phyloP scores from a whole-genome alignment of 345 rosid species.

The Dipteronia sinensis region DNA sequence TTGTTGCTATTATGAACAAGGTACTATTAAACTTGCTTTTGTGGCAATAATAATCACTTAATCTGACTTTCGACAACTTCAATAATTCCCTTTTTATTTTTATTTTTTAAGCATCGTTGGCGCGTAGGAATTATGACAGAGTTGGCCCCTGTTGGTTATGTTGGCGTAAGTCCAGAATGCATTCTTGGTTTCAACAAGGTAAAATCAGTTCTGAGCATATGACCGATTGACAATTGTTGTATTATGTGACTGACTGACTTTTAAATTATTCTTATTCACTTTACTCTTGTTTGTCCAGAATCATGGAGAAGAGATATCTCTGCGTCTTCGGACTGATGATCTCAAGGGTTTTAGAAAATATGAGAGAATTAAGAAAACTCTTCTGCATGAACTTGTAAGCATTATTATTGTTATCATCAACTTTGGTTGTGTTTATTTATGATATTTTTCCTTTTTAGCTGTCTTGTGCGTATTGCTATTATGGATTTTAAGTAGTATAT shows the following conservation, averaged over 20 bases:
- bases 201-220: slow-evolving; percentile 11
- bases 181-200: slow-evolving; percentile 92
- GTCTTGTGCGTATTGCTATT: not conserved
- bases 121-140: slow-evolving; percentile 89
- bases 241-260: not conserved
- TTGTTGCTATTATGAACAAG: slow-evolving; percentile 89
- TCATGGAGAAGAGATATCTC: slow-evolving; percentile 93
- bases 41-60: slow-evolving; percentile 1
- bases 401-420: not conserved
- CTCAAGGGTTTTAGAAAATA: slow-evolving; percentile 97
- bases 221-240: not conserved
- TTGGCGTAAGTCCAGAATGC: slow-evolving; percentile 87
- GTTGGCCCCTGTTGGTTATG: slow-evolving; percentile 97
- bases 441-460: not conserved
- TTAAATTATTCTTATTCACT: not conserved
- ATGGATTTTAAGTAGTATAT: not conserved
- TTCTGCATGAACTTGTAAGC: slow-evolving; percentile 92
- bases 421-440: not conserved
- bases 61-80: slow-evolving; percentile 1
- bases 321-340: slow-evolving; percentile 96
- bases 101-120: slow-evolving; percentile 70
- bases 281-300: slow-evolving; percentile 49
- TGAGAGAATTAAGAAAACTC: slow-evolving; percentile 84
- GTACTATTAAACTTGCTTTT: slow-evolving; percentile 30
- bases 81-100: slow-evolving; percentile 17